Evolutionary conservation across 805 yeast genomes (phyloP), one percentile per base, ranked within the genome.

Genomic region (Ogataea ramenticola): DNA sequence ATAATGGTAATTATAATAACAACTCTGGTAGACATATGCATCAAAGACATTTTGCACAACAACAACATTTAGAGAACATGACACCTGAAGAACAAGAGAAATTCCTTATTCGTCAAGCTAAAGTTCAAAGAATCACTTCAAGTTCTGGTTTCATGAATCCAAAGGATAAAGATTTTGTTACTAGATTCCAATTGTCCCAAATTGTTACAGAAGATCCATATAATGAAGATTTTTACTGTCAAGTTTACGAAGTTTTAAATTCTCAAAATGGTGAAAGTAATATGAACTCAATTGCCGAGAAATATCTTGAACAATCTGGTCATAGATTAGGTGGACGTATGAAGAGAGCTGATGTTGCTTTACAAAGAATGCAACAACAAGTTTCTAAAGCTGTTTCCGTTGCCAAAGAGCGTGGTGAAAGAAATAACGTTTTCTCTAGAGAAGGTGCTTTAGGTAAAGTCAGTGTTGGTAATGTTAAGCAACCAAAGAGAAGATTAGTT

Each of bases 331-430:
- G 95, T 55, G 95, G 95, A 42, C 79, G 89, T 62, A 72, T 80
- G 49, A 84, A 81, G 65, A 73, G 91, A 61, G 91, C 90, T 9
- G 95, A 87, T 63, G 80, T 88, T 51, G 96, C 96, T 1, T 73
- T 90, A 56, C 96, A 87, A 70, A 82, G 97, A 72, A 87, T 93
- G 96, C 97, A 91, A 67, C 96, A 89, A 62, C 98, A 91, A 68
- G 96, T 91, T 43, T 95, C 89, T 58, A 87, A 86, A 57, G 98
- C 98, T 15, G 97, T 91, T 16, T 86, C 91, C 43, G 91, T 87
- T 34, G 99, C 97, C 21, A 86, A 87, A 60, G 96, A 88, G 56
- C 71, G 73, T 50, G 76, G 77, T 40, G 84, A 87, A 43, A 81
- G 81, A 65, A 67, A 74, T 33, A 79, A 78, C 53, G 78, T 79